Base-by-base conservation (phyloP, 768 basidiomycete species). In the Chalciporus sphaerocephalus region DNA sequence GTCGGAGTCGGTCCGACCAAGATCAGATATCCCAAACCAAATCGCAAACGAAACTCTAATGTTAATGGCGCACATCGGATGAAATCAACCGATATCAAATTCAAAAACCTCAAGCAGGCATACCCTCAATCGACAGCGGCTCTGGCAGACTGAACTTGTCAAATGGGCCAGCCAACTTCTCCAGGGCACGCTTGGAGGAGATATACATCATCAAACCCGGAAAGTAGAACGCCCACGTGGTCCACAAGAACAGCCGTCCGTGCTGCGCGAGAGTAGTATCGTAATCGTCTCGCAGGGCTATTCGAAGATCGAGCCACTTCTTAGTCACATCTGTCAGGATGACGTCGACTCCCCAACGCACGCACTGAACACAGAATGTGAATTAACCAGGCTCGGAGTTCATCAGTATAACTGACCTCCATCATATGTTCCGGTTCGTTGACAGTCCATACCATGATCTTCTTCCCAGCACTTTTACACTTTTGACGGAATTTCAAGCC, bases 401-500 rank as follows among this genome's bases (percentile, higher is more conserved):
- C 18, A 36, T 18, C 24, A 21, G 21, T 40, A 40, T 23, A 5
- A 65, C 79, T 34, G 22, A 83, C 88, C 80, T 92, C 89, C 77
- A 90, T 87, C 90, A 92, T 92, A 59, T 92, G 83, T 43, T 80
- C 81, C 9, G 82, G 82, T 37, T 84, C 76, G 59, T 99, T 99
- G 21, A 98, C 95, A 0, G 96, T 99, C 96, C 94, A 97, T 3
- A 92, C 91, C 79, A 94, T 85, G 45, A 98, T 55, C 54, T 76
- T 75, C 76, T 96, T 96, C 16, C 86, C 86, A 1, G 81, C 81
- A 13, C 61, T 71, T 61, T 83, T 82, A 70, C 91, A 93, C 54
- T 93, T 87, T 37, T 72, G 67, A 44, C 84, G 72, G 72, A 99
- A 97, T 71, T 66, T 76, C 48, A 78, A 74, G 2, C 95, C 95